phyloP scores from a whole-genome alignment of 2,329 filamentous ascomycete genomes.

The Fusarium pseudoanthophilum region DNA sequence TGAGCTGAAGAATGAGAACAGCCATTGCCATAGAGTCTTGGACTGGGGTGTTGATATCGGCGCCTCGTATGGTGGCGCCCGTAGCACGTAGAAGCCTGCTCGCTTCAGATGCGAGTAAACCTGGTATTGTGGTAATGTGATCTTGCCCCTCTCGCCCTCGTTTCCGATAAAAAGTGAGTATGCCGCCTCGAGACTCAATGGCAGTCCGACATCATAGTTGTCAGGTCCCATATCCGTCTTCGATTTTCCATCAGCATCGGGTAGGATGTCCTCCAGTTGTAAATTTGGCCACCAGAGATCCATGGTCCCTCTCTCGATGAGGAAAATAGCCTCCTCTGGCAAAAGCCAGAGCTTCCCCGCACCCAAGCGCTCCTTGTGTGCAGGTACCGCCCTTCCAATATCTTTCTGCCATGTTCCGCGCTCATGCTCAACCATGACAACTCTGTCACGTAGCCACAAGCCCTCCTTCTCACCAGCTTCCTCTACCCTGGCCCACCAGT shows the following conservation, averaged over 20 bases:
- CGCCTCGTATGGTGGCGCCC: conserved; percentile 63
- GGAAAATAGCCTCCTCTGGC: conserved; percentile 90
- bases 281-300: conserved; percentile 84
- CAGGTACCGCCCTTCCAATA: conserved; percentile 74
- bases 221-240: conserved; percentile 44
- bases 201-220: conserved; percentile 73
- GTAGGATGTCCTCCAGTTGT: conserved; percentile 61
- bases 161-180: conserved; percentile 85
- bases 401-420: conserved; percentile 77
- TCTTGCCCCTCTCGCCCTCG: conserved; percentile 69
- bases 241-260: conserved; percentile 45
- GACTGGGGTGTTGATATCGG: conserved; percentile 29
- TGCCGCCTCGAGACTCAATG: conserved; percentile 89
- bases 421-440: conserved; percentile 77
- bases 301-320: conserved; percentile 87
- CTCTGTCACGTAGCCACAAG: conserved; percentile 56
- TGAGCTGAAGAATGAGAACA: conserved; percentile 59
- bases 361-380: conserved; percentile 64
- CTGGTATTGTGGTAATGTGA: conserved; percentile 81
- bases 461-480: conserved; percentile 41
- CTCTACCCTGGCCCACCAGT: conserved; percentile 57
- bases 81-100: conserved; percentile 81
- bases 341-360: conserved; percentile 81
- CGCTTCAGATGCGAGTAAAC: conserved; percentile 89
- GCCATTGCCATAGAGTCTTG: conserved; percentile 61